Conservation (phyloP, 106 monocot species). For the Agapanthus africanus region DNA sequence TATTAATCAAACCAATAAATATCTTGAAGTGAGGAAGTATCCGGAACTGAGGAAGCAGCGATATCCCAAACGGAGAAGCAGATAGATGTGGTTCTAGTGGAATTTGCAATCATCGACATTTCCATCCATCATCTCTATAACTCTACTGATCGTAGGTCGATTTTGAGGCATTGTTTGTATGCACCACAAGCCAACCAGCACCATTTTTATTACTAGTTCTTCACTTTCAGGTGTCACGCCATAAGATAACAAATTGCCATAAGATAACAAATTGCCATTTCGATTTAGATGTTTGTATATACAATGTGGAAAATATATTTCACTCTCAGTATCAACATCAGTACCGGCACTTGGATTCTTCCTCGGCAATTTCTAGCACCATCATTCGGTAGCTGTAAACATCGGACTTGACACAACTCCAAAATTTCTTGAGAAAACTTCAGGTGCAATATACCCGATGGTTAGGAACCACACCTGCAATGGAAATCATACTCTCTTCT, state of each 20-base stretch:
- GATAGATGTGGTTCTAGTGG: conserved; percentile 12
- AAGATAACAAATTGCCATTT: neutral
- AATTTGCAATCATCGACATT: conserved; percentile 4
- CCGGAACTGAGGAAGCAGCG: too few species aligned
- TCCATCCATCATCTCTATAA: conserved; percentile 28
- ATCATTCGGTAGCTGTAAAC: conserved; percentile 45
- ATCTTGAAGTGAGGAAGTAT: too few species aligned
- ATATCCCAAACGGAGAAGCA: too few species aligned
- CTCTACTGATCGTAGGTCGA: conserved; percentile 15
- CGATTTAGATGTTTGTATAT: conserved; percentile 12
- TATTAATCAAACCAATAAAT: too few species aligned
- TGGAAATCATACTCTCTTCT: conserved; percentile 26
- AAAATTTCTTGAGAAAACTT: conserved; percentile 23
- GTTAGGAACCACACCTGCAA: conserved; percentile 18
- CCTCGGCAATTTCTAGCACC: conserved; percentile 33
- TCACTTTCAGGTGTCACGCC: conserved; percentile 10
- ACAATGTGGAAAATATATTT: conserved; percentile 26
- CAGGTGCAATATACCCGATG: conserved; percentile 33
- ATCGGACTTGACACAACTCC: conserved; percentile 28
- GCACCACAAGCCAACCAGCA: conserved; percentile 16
- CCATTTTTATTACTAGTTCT: conserved; percentile 12
- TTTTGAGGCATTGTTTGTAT: conserved; percentile 11
- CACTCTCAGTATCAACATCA: conserved; percentile 14
- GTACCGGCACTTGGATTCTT: conserved; percentile 1
- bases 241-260: too few species aligned